Evolutionary conservation across 116 monocot genomes (phyloP).

Genomic region (Dioscorea cayenensis): DNA sequence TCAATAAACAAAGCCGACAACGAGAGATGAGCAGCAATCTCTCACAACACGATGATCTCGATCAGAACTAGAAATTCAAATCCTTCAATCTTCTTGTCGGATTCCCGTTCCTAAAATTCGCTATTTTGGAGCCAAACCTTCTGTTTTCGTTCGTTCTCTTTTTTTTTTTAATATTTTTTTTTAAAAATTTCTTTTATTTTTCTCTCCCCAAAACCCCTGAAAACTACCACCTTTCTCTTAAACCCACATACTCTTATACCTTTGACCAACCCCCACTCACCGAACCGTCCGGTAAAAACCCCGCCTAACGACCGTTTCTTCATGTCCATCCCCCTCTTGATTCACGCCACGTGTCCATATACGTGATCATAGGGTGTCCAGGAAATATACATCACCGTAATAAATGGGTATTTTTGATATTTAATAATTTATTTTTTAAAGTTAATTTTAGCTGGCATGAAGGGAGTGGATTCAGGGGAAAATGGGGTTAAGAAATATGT

Average conservation of each 20-base stretch:
- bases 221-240: not conserved
- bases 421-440: too few relatives aligned
- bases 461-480: too few relatives aligned
- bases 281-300: not conserved
- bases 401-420: too few relatives aligned
- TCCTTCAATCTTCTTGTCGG: not conserved
- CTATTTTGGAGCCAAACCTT: conserved; percentile 1
- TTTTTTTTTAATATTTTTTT: not conserved
- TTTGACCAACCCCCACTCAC: not conserved
- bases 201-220: not conserved
- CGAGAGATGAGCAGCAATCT: not conserved
- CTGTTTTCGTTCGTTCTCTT: not conserved
- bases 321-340: not conserved
- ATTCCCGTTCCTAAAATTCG: not conserved
- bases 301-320: conserved; percentile 1
- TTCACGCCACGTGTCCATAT: not conserved
- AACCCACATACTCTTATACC: not conserved
- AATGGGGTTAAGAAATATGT: too few relatives aligned
- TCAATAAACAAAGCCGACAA: not conserved
- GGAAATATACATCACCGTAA: not conserved
- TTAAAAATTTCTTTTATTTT: not conserved
- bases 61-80: not conserved
- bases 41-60: not conserved
- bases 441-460: too few relatives aligned
- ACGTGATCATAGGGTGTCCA: not conserved